These are phyloP conservation scores for Lichtheimia hyalospora DNA, from an alignment of 371 early-diverging fungal genomes.

Conservation along the genomic window DNA sequence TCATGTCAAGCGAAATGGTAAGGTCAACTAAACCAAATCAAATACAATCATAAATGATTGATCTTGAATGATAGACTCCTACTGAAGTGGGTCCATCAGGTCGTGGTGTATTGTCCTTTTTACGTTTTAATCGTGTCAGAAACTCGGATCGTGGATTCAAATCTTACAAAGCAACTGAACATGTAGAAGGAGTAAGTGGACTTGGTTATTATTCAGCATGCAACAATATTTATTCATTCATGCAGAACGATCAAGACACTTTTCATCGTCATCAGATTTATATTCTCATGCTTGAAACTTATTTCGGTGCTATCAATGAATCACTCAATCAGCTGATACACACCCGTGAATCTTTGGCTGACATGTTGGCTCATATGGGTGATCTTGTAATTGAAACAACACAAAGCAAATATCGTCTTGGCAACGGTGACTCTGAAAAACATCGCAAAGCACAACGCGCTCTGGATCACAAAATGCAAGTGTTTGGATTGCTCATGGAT, in stretches of 20 bases:
- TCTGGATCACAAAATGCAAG: slow-evolving; percentile 58
- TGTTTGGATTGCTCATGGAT: slow-evolving; percentile 60
- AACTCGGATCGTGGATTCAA: slow-evolving; percentile 54
- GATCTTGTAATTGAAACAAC: slow-evolving; percentile 60
- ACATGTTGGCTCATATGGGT: slow-evolving; percentile 51
- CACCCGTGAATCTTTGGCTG: slow-evolving; percentile 54
- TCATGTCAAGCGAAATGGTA: slow-evolving; percentile 66
- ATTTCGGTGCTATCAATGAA: slow-evolving; percentile 52
- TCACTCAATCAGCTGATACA: slow-evolving; percentile 45
- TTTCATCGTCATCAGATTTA: slow-evolving; percentile 62
- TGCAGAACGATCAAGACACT: slow-evolving; percentile 58
- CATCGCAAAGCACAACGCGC: slow-evolving; percentile 49
- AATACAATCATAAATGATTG: neutral
- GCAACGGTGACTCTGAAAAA: slow-evolving; percentile 48
- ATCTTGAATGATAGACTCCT: slow-evolving; percentile 25
- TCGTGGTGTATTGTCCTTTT: slow-evolving; percentile 43
- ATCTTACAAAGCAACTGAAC: slow-evolving; percentile 52
- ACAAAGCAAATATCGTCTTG: slow-evolving; percentile 60
- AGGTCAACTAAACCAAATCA: too few species aligned
- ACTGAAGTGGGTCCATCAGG: slow-evolving; percentile 33
- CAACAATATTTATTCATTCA: neutral
- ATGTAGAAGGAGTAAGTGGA: slow-evolving; percentile 53
- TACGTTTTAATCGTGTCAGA: slow-evolving; percentile 53
- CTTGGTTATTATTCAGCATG: too few species aligned
- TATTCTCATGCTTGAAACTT: slow-evolving; percentile 53